Base-by-base conservation (phyloP, 768 basidiomycete species). In the Mycena filopes region DNA sequence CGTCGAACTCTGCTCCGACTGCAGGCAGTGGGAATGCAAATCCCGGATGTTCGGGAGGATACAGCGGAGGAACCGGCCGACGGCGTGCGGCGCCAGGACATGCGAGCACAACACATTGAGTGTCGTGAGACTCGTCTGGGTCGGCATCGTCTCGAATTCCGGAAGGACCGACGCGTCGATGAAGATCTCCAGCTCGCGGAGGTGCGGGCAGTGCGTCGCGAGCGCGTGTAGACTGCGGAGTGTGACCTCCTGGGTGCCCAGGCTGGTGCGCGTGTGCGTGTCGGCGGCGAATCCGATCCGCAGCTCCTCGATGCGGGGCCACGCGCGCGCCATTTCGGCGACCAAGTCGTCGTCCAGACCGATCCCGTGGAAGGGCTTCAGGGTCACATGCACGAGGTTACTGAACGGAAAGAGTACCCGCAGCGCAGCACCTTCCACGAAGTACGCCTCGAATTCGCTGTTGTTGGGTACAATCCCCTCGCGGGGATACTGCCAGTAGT, bases 401-500 rank as follows among this genome's bases (percentile, higher is more conserved):
- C 31, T 48, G 56, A 58, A 58, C 2, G 56, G 45, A 46, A 58
- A 48, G 20, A 58, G 56, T 25, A 58, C 18, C 20, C 5, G n/a
- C 21, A 58, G 33, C 7, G 45, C 38, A 16, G 36, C 23, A 7
- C 26, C 6, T 2, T 20, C n/a, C 2, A 56, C 28, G 55, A 55
- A 7, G 25, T 26, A 56, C 1, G 15, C 3, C 10, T 54, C 20
- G 50, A 53, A 53, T 25, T 53, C 18, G n/a, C n/a, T n/a, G n/a
- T n/a, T n/a, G n/a, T n/a, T n/a, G n/a, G n/a, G n/a, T n/a, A n/a
- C n/a, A n/a, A n/a, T n/a, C n/a, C n/a, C n/a, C 11, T 53, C 50
- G 3, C 38, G 21, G 26, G 33, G 33, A 11, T 10, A 10, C 41
- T 5, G 10, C 51, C 29, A 28, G 3, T 33, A 18, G 25, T 50